Evolutionary conservation across 2,329 filamentous ascomycete species (phyloP), one percentile per base, ranked within the genome.

Genomic region (Purpureocillium lavendulum): DNA sequence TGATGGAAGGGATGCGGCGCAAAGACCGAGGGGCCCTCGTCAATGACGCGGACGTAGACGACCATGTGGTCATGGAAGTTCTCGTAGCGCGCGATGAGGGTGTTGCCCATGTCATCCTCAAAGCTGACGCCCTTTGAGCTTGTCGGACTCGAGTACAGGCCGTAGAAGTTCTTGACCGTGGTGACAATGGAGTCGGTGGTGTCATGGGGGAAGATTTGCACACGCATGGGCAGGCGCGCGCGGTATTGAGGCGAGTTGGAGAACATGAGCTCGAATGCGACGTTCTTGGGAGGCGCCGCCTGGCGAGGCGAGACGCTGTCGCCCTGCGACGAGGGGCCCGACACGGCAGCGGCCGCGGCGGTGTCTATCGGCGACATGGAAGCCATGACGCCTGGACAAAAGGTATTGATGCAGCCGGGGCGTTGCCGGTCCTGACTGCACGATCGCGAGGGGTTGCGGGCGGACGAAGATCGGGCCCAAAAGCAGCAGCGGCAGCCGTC

Each of bases 101-200:
- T 94, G 55, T 85, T 90, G 54, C 87, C 87, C 53, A 84, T 71
- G 48, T 86, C 79, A 61, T 97, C 90, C 65, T 97, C 90, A 56
- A 98, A 97, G 66, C 87, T 94, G 56, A 98, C 84, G 49, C 92
- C 89, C 58, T 82, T 82, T 50, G 78, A 79, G 51, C 78, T 75
- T 46, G 65, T 66, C 29, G 73, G 70, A 45, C 77, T 81, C 49
- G 90, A 86, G 61, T 96, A 96, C 50, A 98, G 75, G 45, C 92
- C 92, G 59, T 95, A 97, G 68, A 97, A 97, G 70, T 96, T 97
- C 75, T 95, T 97, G 57, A 97, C 90, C 2, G 92, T 97, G 12
- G 88, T 92, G 48, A 97, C 87, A 66, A 98, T 98, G 29, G 89
- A 96, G 59, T 97, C 90, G 16, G 90, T 97, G 38, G 87, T 89